Conservation (phyloP, 1,284 basidiomycete genomes). For the Bjerkandera adusta region DNA sequence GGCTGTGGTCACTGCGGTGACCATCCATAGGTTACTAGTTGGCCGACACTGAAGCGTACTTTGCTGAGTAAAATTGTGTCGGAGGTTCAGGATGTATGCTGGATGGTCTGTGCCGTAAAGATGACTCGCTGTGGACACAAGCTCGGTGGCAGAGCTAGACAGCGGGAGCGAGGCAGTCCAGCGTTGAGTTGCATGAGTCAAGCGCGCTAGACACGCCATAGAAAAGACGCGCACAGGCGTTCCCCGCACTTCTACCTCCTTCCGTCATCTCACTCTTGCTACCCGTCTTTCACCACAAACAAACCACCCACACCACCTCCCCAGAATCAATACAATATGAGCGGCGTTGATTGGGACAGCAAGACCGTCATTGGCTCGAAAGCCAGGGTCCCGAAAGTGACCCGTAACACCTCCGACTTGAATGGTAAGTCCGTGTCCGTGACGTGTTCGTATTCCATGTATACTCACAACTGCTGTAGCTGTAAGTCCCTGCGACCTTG, state of each 20-base stretch:
- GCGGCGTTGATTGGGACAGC: constrained; percentile 63
- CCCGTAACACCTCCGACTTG: constrained; percentile 65
- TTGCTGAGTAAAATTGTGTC: background rate
- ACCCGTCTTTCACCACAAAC: constrained; percentile 1
- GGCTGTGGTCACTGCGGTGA: constrained; percentile 24
- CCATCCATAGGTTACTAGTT: constrained; percentile 22
- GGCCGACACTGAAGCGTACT: background rate
- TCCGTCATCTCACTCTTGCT: constrained; percentile 6
- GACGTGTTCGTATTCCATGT: background rate
- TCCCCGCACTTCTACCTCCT: constrained; percentile 14
- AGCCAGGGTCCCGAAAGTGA: constrained; percentile 65
- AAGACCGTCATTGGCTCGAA: constrained; percentile 80
- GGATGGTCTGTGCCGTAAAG: too few relatives aligned
- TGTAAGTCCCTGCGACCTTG: background rate
- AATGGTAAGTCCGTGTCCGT: constrained; percentile 53
- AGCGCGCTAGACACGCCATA: constrained; percentile 15
- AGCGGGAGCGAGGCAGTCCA: constrained; percentile 15
- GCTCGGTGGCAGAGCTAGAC: background rate
- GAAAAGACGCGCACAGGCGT: constrained; percentile 10
- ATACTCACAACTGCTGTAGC: background rate
- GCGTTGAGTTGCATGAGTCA: constrained; percentile 17
- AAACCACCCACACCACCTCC: constrained; percentile 3
- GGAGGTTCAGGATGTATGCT: background rate
- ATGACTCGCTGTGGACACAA: constrained; percentile 1
- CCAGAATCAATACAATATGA: constrained; percentile 19